phyloP scores from a whole-genome alignment of 2,329 filamentous ascomycete genomes.

The Alternaria brassicicola region DNA sequence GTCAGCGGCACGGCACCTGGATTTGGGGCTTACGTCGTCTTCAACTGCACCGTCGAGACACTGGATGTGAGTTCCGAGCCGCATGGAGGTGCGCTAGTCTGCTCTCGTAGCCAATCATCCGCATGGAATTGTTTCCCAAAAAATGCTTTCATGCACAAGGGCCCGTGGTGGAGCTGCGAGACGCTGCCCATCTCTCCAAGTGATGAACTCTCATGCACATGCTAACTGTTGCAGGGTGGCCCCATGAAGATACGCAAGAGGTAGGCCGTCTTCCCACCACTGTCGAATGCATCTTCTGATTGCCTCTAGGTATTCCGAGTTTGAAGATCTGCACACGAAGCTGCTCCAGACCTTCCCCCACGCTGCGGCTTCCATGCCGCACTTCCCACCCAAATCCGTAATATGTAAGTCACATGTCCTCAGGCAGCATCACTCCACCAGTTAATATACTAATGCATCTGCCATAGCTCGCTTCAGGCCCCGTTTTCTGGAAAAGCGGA shows the following conservation, averaged over 20 bases:
- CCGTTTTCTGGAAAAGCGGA: constrained; percentile 82
- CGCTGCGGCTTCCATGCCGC: constrained; percentile 84
- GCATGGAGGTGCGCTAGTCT: constrained; percentile 21
- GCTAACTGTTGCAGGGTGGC: constrained; percentile 53
- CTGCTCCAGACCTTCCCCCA: constrained; percentile 82
- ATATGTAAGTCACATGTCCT: constrained; percentile 65
- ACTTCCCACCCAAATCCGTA: constrained; percentile 87
- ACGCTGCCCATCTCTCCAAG: constrained; percentile 9
- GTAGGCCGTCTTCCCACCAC: constrained; percentile 39
- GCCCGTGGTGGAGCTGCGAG: constrained; percentile 1
- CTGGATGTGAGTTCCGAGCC: constrained; percentile 67
- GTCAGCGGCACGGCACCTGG: constrained; percentile 63
- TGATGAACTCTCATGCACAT: constrained; percentile 1
- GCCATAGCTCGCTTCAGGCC: constrained; percentile 70
- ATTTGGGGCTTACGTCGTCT: constrained; percentile 91
- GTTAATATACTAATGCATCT: constrained; percentile 24
- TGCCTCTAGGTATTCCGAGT: constrained; percentile 80
- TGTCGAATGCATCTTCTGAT: constrained; percentile 24
- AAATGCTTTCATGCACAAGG: constrained; percentile 17
- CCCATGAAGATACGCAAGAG: constrained; percentile 66
- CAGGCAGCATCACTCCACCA: constrained; percentile 28
- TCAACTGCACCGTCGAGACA: constrained; percentile 88
- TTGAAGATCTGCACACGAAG: constrained; percentile 77
- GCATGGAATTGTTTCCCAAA: neutral
- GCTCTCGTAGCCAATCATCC: constrained; percentile 26